Conservation (phyloP, 176 grass and related monocot genomes). For the Hsuehochloa calcarea region DNA sequence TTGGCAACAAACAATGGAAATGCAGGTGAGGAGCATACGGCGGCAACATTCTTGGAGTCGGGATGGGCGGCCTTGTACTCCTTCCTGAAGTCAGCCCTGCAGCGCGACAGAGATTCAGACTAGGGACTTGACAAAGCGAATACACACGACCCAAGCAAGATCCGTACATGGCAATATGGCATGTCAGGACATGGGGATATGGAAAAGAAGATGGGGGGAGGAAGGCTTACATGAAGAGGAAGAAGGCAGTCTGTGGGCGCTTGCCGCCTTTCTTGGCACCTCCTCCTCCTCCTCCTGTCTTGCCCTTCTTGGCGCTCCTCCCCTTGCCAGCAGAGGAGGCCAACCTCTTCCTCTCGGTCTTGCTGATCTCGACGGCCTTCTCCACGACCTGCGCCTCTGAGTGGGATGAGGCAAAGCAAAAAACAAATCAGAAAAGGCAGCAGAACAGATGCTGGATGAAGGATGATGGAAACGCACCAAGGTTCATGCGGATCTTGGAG, state of each 20-base stretch:
- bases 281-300: background rate
- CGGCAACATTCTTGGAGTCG: slow-evolving; percentile 49
- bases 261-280: slow-evolving; percentile 53
- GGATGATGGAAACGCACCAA: slow-evolving; percentile 18
- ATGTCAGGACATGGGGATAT: background rate
- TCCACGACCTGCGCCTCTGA: slow-evolving; percentile 84
- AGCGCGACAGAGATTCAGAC: background rate
- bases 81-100: slow-evolving; percentile 81
- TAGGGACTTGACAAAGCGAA: background rate
- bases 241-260: slow-evolving; percentile 77
- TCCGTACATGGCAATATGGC: background rate
- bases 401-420: background rate
- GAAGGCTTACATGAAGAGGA: slow-evolving; percentile 67
- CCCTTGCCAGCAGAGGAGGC: slow-evolving; percentile 3
- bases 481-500: slow-evolving; percentile 67
- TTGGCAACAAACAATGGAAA: background rate
- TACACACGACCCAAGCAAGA: too few relatives aligned
- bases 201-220: background rate
- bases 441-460: background rate
- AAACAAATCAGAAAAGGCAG: background rate
- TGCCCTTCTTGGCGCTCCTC: slow-evolving; percentile 6
- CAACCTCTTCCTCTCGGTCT: slow-evolving; percentile 56
- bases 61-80: slow-evolving; percentile 72
- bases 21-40: slow-evolving; percentile 8
- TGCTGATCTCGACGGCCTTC: slow-evolving; percentile 50